Percentiles rank a stretch among this genome's conserved stretches.
phyloP scores from a whole-genome alignment of 2,329 filamentous ascomycete genomes.

The Orbilia blumenaviensis region DNA sequence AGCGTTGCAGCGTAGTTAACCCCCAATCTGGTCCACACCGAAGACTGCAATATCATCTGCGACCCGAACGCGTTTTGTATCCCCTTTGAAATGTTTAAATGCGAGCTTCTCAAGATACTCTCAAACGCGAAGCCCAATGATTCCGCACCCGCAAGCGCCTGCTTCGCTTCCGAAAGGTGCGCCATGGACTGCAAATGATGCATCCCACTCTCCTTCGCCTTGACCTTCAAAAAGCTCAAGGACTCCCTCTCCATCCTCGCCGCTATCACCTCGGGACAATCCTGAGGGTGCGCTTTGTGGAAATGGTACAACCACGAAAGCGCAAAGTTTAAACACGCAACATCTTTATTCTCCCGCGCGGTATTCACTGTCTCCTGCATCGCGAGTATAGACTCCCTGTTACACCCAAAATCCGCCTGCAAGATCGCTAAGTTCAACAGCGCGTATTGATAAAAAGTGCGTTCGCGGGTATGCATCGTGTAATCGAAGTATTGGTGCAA shows the following conservation, averaged over 20 bases:
- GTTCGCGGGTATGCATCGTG: slow-evolving; percentile 84
- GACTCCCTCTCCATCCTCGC: slow-evolving; percentile 83
- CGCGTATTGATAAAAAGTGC: slow-evolving; percentile 91
- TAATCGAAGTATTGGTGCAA: slow-evolving; percentile 97
- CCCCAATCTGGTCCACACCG: slow-evolving; percentile 80
- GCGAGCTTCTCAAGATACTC: slow-evolving; percentile 80
- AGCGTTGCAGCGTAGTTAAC: slow-evolving; percentile 67
- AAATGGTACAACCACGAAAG: slow-evolving; percentile 97
- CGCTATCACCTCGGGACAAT: slow-evolving; percentile 76
- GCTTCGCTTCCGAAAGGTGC: slow-evolving; percentile 83
- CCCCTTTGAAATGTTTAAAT: slow-evolving; percentile 80
- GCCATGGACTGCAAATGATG: slow-evolving; percentile 85
- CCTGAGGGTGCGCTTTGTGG: slow-evolving; percentile 79
- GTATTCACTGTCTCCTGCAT: slow-evolving; percentile 96
- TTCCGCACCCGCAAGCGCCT: slow-evolving; percentile 72
- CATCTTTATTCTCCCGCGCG: slow-evolving; percentile 92
- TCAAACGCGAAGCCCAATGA: slow-evolving; percentile 69
- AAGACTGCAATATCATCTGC: slow-evolving; percentile 75
- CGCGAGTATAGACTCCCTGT: slow-evolving; percentile 86
- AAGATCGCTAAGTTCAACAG: slow-evolving; percentile 91
- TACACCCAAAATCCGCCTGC: slow-evolving; percentile 93
- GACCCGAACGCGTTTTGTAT: slow-evolving; percentile 77
- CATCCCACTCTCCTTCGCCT: slow-evolving; percentile 85
- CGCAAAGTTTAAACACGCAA: slow-evolving; percentile 90
- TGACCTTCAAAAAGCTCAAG: slow-evolving; percentile 81